Evolutionary conservation across 176 grass and related monocot species (phyloP).

Genomic region (Poa pratensis): DNA sequence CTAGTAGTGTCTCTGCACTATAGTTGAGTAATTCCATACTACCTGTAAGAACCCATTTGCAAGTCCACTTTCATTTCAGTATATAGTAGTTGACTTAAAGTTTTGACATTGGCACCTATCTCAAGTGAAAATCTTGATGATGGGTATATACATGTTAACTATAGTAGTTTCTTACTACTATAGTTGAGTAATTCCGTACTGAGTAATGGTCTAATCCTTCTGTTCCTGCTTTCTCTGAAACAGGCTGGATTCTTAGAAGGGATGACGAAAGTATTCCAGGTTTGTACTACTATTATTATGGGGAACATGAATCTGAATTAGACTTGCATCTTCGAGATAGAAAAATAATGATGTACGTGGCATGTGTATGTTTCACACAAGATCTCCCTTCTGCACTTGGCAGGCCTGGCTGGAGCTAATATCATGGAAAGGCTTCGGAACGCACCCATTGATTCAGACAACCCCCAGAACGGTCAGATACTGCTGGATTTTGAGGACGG

Average conservation of each 20-base stretch:
- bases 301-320: not conserved
- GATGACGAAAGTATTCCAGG: constrained; percentile 85
- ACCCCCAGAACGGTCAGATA: constrained; percentile 74
- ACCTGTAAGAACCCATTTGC: constrained; percentile 62
- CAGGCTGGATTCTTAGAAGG: constrained; percentile 99
- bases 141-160: not conserved
- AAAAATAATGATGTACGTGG: not conserved
- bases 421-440: constrained; percentile 85
- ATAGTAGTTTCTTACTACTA: not conserved
- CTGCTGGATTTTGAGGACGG: constrained; percentile 87
- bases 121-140: not conserved
- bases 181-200: not conserved
- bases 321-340: not conserved
- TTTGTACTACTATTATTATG: constrained; percentile 33
- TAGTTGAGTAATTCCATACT: not conserved
- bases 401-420: constrained; percentile 89
- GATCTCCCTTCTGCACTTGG: not conserved
- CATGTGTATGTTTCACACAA: constrained; percentile 1
- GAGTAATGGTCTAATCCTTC: not conserved
- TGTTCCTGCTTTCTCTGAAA: constrained; percentile 35
- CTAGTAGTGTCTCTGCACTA: not conserved
- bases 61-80: not conserved
- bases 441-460: constrained; percentile 55
- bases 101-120: not conserved
- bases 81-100: not conserved